phyloP scores from a whole-genome alignment of 202 grass and related monocot species.

The Setaria viridis region DNA sequence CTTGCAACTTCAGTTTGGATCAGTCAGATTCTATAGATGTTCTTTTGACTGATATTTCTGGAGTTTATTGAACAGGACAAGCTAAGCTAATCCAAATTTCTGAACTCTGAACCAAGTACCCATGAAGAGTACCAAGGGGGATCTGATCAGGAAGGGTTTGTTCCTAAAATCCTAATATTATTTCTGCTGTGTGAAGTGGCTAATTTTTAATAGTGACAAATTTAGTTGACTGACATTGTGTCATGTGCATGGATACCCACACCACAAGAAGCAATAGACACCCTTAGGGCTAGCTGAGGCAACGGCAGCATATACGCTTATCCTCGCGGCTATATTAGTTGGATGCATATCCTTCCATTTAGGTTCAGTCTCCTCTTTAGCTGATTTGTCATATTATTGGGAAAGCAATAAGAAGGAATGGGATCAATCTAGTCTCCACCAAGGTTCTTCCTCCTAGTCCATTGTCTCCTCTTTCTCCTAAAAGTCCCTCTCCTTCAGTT shows the following conservation, averaged over 20 bases:
- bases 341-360: no score
- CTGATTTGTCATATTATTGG: no score
- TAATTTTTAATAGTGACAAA: background rate
- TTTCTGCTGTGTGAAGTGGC: background rate
- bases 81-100: constrained; percentile 53
- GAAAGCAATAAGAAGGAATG: no score
- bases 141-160: constrained; percentile 72
- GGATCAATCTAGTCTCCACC: no score
- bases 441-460: background rate
- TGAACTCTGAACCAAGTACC: constrained; percentile 53
- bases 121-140: constrained; percentile 64
- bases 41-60: constrained; percentile 73
- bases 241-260: background rate
- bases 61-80: constrained; percentile 72
- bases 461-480: background rate
- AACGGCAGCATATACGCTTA: background rate
- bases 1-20: constrained; percentile 32
- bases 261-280: constrained; percentile 1
- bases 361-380: no score
- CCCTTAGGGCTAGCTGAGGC: background rate
- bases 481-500: background rate
- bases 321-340: background rate
- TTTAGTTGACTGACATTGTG: background rate
- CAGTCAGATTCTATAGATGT: constrained; percentile 59
- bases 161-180: constrained; percentile 48